Evolutionary conservation across 306 rosid genomes (phyloP).

Genomic region (Malus domestica): DNA sequence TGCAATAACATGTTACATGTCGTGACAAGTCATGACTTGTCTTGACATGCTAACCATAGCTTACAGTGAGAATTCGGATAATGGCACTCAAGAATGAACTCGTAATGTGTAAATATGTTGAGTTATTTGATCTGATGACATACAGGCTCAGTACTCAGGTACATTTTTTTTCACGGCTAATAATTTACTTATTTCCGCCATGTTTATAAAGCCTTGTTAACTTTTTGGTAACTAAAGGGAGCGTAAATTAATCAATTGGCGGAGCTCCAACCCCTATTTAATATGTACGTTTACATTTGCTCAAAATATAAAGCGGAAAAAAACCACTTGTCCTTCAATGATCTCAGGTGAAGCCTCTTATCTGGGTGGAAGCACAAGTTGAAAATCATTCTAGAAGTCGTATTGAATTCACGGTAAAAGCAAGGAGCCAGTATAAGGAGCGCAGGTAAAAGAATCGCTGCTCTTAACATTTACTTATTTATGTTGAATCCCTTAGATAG

Average conservation of each 20-base stretch:
- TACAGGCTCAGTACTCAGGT: constrained; percentile 82
- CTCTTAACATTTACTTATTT: neutral
- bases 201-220: neutral
- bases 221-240: too few species aligned
- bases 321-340: neutral
- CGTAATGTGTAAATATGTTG: neutral
- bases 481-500: neutral
- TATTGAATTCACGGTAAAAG: constrained; percentile 64
- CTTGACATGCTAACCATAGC: neutral
- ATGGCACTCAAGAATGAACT: neutral
- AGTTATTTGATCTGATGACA: too few species aligned
- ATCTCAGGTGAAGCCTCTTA: constrained; percentile 65
- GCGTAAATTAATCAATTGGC: neutral
- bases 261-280: neutral
- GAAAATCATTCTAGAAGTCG: constrained; percentile 80
- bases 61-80: constrained; percentile 1
- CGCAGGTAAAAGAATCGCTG: constrained; percentile 46
- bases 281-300: neutral
- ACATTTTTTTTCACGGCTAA: neutral
- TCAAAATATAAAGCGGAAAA: neutral
- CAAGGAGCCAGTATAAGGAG: constrained; percentile 84
- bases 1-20: too few species aligned
- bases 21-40: too few species aligned
- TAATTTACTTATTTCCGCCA: neutral
- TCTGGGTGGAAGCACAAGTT: constrained; percentile 88